Base-by-base conservation (phyloP, 371 early-diverging fungal species). In the Circinella umbellata region DNA sequence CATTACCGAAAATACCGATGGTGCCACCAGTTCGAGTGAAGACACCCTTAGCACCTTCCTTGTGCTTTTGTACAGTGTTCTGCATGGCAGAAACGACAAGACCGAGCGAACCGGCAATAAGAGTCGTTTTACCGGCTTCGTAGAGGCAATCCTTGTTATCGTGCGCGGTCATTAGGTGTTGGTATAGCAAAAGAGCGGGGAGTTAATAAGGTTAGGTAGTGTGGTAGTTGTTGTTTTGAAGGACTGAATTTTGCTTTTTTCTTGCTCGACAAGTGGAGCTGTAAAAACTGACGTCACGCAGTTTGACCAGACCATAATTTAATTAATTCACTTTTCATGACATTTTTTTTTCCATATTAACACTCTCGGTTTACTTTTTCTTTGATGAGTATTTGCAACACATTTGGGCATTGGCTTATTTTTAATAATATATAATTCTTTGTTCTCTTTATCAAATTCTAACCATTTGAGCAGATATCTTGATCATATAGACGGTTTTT, bases 71-170 rank as follows among this genome's bases (percentile, higher is more conserved):
- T 66, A 88, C 73, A 18, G 92, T 87, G 76, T 91, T 92, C 77
- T 91, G 92, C 77, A 88, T 88, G 53, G 92, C 89, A 48, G 91
- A 90, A 47, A 89, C 86, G 64, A 91, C 80, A 55, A 91, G 80
- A 79, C 92, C 92, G 42, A 88, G 73, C 60, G 88, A 91, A 72
- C 88, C 90, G 42, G 91, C 85, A 67, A 86, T 83, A 68, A 74
- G 79, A 38, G 83, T 83, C 34, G 83, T 82, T 75, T 87, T 86
- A 57, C 84, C 81, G 59, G 86, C 85, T 74, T 87, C 81, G 76
- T 77, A 75, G 69, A 87, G 62, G 73, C 84, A 83, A 61, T 86
- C 86, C 69, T 86, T 86, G 63, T 81, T 77, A 69, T 81, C 67
- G 70, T 65, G 55, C 64, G 76, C 81, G 63, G 81, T 81, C 80